These are phyloP conservation scores for Yamadazyma membranifaciens DNA, from an alignment of 1,139 yeast species.

Conservation along the genomic window DNA sequence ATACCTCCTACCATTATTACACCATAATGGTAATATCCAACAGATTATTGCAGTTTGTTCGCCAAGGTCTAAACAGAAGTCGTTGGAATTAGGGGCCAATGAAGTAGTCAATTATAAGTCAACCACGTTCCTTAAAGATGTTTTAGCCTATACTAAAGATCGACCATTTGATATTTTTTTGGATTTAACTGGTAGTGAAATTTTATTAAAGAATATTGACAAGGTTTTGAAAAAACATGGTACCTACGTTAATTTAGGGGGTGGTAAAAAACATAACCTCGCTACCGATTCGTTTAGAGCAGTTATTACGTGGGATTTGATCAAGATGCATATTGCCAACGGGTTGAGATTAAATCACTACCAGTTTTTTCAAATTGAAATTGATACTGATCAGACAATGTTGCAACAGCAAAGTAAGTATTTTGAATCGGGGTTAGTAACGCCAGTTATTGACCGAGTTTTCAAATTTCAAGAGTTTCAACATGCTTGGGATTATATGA, in stretches of 20 bases:
- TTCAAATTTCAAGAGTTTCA: conserved; percentile 47
- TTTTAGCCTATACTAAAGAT: conserved; percentile 23
- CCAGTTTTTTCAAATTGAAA: conserved; percentile 8
- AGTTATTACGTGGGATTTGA: conserved; percentile 3
- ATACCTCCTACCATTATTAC: conserved; percentile 57
- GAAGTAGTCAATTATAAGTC: conserved; percentile 46
- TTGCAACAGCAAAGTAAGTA: conserved; percentile 23
- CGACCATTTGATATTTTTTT: conserved; percentile 36
- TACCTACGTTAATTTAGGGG: conserved; percentile 49
- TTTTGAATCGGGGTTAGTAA: conserved; percentile 40
- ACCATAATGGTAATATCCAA: conserved; percentile 38
- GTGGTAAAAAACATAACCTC: conserved; percentile 42
- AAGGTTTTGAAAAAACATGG: conserved; percentile 25
- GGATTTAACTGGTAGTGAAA: conserved; percentile 30
- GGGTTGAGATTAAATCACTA: conserved; percentile 14
- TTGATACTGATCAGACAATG: conserved; percentile 7
- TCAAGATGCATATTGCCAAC: conserved; percentile 6
- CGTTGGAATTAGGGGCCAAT: conserved; percentile 52
- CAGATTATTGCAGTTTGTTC: conserved; percentile 46
- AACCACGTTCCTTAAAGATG: conserved; percentile 20
- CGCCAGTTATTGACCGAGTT: conserved; percentile 52
- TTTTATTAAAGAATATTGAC: conserved; percentile 13
- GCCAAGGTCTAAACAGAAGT: conserved; percentile 32
- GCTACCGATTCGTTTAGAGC: conserved; percentile 3
- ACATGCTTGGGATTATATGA: conserved; percentile 48